These are phyloP conservation scores for Aureobasidium mangrovei DNA, from an alignment of 2,329 filamentous ascomycete species.

Conservation along the genomic window DNA sequence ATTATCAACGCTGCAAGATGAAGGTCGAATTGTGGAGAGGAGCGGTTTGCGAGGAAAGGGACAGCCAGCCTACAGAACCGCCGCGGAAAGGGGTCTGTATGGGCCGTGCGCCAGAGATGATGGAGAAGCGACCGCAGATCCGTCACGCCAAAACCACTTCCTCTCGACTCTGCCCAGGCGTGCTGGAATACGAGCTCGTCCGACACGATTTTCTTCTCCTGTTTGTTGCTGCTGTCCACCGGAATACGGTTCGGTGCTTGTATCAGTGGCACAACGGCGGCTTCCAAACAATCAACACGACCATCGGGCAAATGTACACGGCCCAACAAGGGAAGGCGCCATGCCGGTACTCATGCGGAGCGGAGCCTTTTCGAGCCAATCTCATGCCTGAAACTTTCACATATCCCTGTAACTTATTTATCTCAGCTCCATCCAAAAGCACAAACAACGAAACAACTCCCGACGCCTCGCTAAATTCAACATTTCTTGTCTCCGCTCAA, in stretches of 20 bases:
- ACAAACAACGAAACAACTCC: neutral
- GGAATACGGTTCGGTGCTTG: neutral
- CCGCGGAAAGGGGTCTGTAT: conserved; percentile 13
- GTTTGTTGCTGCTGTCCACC: neutral
- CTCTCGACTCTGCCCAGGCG: too few relatives aligned
- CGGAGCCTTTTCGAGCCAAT: conserved; percentile 2
- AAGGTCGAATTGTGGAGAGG: conserved; percentile 11
- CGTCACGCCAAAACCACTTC: neutral
- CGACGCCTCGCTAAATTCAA: conserved; percentile 13
- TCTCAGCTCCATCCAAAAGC: neutral
- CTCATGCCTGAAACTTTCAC: neutral
- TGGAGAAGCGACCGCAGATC: conserved; percentile 11
- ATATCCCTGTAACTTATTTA: neutral
- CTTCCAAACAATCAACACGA: neutral
- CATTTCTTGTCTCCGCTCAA: conserved; percentile 1
- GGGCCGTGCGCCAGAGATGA: conserved; percentile 2
- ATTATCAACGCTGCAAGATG: conserved; percentile 5
- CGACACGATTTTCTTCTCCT: too few relatives aligned
- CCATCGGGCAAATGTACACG: neutral
- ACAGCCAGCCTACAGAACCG: conserved; percentile 1
- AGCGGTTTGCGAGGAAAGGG: conserved; percentile 6
- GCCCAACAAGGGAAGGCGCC: conserved; percentile 4
- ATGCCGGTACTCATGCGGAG: conserved; percentile 3
- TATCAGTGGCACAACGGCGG: neutral
- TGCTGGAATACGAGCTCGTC: too few relatives aligned